Base-by-base conservation (phyloP, 495 filamentous ascomycete species). In the Annulohypoxylon nitens region DNA sequence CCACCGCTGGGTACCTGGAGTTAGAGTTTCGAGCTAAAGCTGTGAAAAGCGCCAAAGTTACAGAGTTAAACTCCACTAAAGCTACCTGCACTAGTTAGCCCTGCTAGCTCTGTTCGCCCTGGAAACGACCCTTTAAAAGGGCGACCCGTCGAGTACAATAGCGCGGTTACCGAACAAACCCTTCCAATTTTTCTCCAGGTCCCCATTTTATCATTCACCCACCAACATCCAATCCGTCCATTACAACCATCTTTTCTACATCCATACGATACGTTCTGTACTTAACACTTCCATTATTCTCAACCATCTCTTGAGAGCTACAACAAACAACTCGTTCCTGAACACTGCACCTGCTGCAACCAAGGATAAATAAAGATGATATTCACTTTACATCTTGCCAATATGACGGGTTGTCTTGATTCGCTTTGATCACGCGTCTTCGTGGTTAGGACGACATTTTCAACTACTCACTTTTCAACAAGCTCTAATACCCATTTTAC, bases 371-470 rank as follows among this genome's bases (percentile, higher is more conserved):
- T 34, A 39, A 7, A 59, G 63, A 75, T 75, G 72, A 59, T 6
- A 43, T 60, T 60, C 12, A 51, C 47, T 12, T 30, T 58, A 34
- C 58, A 20, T 70, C 72, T 70, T 63, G 59, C 53, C 63, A 75
- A 75, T 14, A 75, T 70, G 67, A 53, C 53, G 34, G 50, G 36
- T 41, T 60, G 20, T 70, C 63, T 75, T 36, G 67, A 70, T 64
- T 70, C 63, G 2, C 72, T 75, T 34, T 75, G 67, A 75, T 75
- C 62, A 16, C 58, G 58, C 66, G 57, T 63, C 67, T 67, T 67
- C 41, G 57, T 51, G 58, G 71, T 59, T 50, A 53, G 45, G 62
- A 64, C 67, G 18, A 62, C 51, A 62, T 41, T 37, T 57, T 25
- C 25, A 14, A 20, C 9, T 45, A 33, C 53, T n/a, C 58, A 20